Percentiles rank a stretch among this genome's conserved stretches.
Evolutionary conservation across 2,329 filamentous ascomycete genomes (phyloP).

Genomic region (Trichophyton benhamiae): DNA sequence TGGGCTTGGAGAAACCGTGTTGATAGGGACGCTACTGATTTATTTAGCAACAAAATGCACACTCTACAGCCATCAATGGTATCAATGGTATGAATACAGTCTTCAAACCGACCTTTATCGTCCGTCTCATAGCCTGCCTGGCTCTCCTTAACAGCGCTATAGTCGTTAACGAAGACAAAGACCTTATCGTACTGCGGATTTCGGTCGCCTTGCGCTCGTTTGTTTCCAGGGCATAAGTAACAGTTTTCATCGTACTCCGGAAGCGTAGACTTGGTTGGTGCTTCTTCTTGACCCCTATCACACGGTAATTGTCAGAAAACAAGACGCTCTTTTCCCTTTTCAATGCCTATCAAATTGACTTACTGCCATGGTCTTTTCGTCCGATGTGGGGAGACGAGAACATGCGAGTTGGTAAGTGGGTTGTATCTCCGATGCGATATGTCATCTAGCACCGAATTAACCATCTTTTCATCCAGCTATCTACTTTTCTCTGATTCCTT

Average conservation of each 20-base stretch:
- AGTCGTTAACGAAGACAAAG: conserved; percentile 95
- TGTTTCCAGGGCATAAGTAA: conserved; percentile 87
- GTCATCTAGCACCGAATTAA: conserved; percentile 71
- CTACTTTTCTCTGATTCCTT: background rate
- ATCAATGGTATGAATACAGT: background rate
- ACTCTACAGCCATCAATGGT: background rate
- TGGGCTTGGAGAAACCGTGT: conserved; percentile 68
- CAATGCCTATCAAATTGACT: conserved; percentile 28
- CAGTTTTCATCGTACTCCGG: conserved; percentile 83
- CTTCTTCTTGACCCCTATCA: conserved; percentile 62
- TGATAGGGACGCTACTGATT: conserved; percentile 38
- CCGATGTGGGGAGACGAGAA: conserved; percentile 88
- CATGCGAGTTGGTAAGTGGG: conserved; percentile 75
- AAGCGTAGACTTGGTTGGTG: conserved; percentile 52
- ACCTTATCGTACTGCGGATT: conserved; percentile 82
- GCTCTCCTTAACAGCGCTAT: conserved; percentile 87
- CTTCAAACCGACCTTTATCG: conserved; percentile 34
- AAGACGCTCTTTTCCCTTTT: background rate
- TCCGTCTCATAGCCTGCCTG: conserved; percentile 63
- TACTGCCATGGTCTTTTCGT: conserved; percentile 98
- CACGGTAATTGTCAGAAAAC: background rate
- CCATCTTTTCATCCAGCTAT: conserved; percentile 39
- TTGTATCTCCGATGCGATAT: conserved; percentile 95
- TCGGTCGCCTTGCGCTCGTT: conserved; percentile 69
- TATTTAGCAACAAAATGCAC: background rate